Base-by-base conservation (phyloP, 495 filamentous ascomycete genomes). In the Parachaetomium inaequale region DNA sequence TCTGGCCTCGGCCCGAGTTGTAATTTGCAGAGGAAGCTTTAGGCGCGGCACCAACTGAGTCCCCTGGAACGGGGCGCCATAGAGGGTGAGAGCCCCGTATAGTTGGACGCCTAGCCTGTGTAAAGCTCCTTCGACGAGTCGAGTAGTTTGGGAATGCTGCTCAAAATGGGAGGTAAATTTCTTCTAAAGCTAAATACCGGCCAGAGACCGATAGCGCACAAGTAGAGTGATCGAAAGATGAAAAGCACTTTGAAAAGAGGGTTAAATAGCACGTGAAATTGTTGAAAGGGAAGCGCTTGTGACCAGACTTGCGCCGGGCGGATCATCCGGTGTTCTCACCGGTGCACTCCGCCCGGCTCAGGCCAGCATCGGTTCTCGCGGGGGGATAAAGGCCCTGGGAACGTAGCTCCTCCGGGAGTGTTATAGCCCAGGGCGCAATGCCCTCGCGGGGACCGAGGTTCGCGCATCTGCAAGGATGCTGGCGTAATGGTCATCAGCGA, bases 211-310 rank as follows among this genome's bases (percentile, higher is more conserved):
- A 87, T 87, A 87, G 83, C 82, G 82, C 79, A 86, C 81, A 87
- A 87, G 82, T 87, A 86, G 78, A 85, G 81, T 86, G 79, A 87
- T 83, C 76, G 80, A 85, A 85, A 86, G 80, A 85, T 86, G 79
- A 86, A 87, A 85, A 86, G 83, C 78, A 85, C 82, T 84, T 86
- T 86, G 81, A 80, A 86, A 86, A 85, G 80, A 84, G 81, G 84
- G 82, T 85, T 79, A 86, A 87, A 87, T 72, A 87, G 84, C 78
- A 86, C 81, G 84, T 86, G 81, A 87, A 87, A 86, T 86, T 87
- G 81, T 85, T 87, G 80, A 86, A 85, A 86, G 45, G 45, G 45
- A 47, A 47, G 45, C 45, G 45, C 45, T 47, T 47, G 45, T 78
- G 75, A 82, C 75, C 81, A 86, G 82, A 85, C 81, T 78, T 82